These are phyloP conservation scores for Orbilia quercus DNA, from an alignment of 2,329 filamentous ascomycete species.

Conservation along the genomic window DNA sequence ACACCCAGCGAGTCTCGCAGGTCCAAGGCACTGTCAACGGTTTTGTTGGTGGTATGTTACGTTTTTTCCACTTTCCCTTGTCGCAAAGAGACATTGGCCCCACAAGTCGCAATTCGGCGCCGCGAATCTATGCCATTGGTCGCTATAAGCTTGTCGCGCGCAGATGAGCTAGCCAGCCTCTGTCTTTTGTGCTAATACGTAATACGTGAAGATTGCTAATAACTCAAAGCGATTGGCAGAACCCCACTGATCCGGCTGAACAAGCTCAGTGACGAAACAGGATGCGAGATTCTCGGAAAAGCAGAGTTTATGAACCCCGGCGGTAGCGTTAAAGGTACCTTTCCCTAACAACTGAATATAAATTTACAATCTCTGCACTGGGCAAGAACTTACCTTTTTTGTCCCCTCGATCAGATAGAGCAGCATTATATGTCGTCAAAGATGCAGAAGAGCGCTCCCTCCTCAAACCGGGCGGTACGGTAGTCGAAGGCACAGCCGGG, in stretches of 20 bases:
- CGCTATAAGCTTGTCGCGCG: not conserved
- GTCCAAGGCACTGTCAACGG: conserved; percentile 82
- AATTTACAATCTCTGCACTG: no score
- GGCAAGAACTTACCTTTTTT: conserved; percentile 3
- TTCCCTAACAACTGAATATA: no score
- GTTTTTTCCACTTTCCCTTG: conserved; percentile 17
- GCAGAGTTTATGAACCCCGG: conserved; percentile 99
- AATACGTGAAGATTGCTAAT: conserved; percentile 48
- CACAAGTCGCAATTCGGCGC: conserved; percentile 11
- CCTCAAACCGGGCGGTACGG: conserved; percentile 85
- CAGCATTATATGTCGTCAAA: conserved; percentile 90
- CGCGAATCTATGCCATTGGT: conserved; percentile 10
- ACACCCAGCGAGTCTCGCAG: conserved; percentile 78
- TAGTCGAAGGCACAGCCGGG: conserved; percentile 95
- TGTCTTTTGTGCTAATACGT: not conserved
- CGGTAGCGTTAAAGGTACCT: conserved; percentile 79
- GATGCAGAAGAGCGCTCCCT: conserved; percentile 91
- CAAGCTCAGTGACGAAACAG: conserved; percentile 85
- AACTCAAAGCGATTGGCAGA: conserved; percentile 84
- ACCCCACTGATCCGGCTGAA: conserved; percentile 93
- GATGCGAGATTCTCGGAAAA: conserved; percentile 94
- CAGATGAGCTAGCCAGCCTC: no score
- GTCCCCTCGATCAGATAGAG: conserved; percentile 72
- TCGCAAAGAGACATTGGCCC: conserved; percentile 1
- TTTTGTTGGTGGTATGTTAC: conserved; percentile 81